phyloP scores from a whole-genome alignment of 2,329 filamentous ascomycete species.

The Venturia oleaginea region DNA sequence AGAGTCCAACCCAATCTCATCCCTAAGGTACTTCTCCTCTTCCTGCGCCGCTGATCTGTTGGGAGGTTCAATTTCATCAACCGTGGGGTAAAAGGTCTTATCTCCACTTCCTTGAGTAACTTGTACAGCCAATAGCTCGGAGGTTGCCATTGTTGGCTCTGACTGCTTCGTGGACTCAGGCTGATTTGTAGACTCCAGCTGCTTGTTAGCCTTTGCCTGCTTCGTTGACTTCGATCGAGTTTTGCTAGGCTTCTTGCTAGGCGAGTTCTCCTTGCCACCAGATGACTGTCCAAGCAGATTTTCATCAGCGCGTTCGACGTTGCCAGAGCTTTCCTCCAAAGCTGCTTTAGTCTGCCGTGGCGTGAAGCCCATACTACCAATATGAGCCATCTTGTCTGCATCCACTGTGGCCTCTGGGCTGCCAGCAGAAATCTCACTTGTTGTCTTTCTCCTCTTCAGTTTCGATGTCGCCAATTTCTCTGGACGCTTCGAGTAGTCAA shows the following conservation, averaged over 20 bases:
- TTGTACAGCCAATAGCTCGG: background rate
- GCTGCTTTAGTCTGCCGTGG: constrained; percentile 3
- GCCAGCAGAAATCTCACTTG: background rate
- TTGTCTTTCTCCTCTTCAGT: constrained; percentile 11
- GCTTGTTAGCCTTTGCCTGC: background rate
- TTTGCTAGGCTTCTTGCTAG: background rate
- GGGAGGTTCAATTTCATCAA: background rate
- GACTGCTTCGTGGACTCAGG: too few relatives aligned
- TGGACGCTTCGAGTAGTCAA: constrained; percentile 2
- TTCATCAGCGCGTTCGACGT: background rate
- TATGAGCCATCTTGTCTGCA: background rate
- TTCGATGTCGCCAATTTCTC: background rate
- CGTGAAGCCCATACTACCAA: constrained; percentile 9
- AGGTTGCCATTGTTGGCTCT: background rate
- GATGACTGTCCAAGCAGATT: background rate
- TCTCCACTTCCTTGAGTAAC: constrained; percentile 2
- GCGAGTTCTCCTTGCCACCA: constrained; percentile 4
- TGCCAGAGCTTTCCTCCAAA: background rate
- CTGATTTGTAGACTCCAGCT: background rate
- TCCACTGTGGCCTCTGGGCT: background rate
- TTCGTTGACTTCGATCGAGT: background rate
- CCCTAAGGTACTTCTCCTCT: background rate
- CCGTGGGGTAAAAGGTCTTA: background rate
- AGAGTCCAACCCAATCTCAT: background rate
- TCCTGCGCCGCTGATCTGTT: background rate